A percentile compares a stretch with the other conserved stretches of the same genome.
Evolutionary conservation across 306 rosid genomes (phyloP).

Genomic region (Sesbania bispinosa): DNA sequence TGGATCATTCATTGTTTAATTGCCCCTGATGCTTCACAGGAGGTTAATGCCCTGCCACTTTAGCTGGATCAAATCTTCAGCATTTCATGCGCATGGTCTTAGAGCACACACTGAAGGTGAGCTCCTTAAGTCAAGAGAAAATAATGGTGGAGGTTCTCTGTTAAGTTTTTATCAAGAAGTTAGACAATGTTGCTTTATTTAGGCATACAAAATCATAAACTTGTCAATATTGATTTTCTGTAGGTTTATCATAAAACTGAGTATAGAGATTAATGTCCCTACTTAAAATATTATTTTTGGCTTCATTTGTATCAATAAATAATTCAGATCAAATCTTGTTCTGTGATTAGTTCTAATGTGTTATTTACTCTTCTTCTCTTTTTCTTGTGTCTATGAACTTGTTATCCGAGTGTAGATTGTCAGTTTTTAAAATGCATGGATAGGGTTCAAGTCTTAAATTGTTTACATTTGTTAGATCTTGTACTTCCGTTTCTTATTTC

Average conservation of each 20-base stretch:
- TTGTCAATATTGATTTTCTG: constrained; percentile 3
- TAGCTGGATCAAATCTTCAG: constrained; percentile 44
- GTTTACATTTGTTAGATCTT: not conserved
- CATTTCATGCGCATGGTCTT: constrained; percentile 28
- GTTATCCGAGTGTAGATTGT: not conserved
- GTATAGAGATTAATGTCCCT: not conserved
- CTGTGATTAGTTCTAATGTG: not conserved
- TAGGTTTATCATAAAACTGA: not conserved
- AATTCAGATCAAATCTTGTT: not conserved
- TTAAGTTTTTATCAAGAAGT: not conserved
- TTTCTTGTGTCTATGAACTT: not conserved
- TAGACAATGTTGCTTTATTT: constrained; percentile 1
- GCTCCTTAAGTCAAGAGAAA: constrained; percentile 2
- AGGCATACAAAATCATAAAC: not conserved
- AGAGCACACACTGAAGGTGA: constrained; percentile 43
- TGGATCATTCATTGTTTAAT: not conserved
- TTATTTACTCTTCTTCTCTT: not conserved
- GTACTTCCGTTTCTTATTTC: not conserved
- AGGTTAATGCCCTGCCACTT: constrained; percentile 37
- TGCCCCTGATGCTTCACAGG: constrained; percentile 41
- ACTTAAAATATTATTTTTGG: not conserved
- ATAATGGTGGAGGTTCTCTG: not conserved
- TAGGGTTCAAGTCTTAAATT: not conserved
- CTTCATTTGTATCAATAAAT: not conserved
- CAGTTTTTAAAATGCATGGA: not conserved